Conservation (phyloP, 257 asterid genomes). For the Salvia hispanica region DNA sequence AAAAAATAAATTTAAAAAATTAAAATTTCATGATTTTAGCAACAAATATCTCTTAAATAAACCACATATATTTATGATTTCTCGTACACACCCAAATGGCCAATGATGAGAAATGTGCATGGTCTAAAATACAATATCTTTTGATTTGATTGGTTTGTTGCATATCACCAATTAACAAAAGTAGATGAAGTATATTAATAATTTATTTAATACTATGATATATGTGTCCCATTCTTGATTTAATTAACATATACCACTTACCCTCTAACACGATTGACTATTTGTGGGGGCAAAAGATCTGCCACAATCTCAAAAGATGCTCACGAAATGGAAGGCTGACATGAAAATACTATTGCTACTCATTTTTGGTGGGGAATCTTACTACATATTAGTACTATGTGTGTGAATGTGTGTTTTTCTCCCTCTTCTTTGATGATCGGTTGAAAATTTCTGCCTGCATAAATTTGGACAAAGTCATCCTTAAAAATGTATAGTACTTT, state of each 20-base stretch:
- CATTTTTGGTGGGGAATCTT: slow-evolving; percentile 18
- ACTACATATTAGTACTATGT: slow-evolving; percentile 8
- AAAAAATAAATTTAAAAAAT: too few species aligned
- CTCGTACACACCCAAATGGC: slow-evolving; percentile 49
- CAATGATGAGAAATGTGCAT: slow-evolving; percentile 35
- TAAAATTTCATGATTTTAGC: too few species aligned
- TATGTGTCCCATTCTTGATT: slow-evolving; percentile 15
- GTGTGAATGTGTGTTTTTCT: neutral
- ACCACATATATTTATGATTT: neutral
- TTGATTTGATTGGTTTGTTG: slow-evolving; percentile 17
- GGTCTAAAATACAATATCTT: slow-evolving; percentile 21
- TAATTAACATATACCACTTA: slow-evolving; percentile 31
- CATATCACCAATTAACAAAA: neutral
- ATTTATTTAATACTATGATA: neutral
- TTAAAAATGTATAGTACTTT: too few species aligned
- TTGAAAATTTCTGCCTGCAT: neutral
- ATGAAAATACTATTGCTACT: slow-evolving; percentile 28
- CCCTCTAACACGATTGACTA: slow-evolving; percentile 34
- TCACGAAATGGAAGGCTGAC: slow-evolving; percentile 43
- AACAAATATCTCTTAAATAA: too few species aligned
- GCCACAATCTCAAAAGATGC: slow-evolving; percentile 53
- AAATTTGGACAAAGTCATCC: too few species aligned
- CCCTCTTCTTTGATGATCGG: neutral
- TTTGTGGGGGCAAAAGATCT: slow-evolving; percentile 57
- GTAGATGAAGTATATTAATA: neutral